Evolutionary conservation across 805 yeast species (phyloP).

Genomic region (Candida chilensis): DNA sequence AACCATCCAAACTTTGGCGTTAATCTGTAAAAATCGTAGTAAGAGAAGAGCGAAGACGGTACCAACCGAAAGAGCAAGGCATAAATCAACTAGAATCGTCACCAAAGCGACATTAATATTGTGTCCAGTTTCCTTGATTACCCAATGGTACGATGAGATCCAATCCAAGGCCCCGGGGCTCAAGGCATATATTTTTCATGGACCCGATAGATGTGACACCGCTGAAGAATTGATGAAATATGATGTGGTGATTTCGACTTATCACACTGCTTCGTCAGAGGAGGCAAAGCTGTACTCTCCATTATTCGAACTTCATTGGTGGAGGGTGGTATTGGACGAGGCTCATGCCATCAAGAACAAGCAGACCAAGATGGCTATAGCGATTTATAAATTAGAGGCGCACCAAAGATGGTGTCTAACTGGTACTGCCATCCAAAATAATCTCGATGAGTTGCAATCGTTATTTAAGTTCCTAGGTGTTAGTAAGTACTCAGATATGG

Average conservation of each 20-base stretch:
- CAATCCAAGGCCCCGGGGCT: constrained; percentile 21
- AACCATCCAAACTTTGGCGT: constrained; percentile 68
- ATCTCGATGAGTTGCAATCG: constrained; percentile 42
- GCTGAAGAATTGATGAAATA: constrained; percentile 7
- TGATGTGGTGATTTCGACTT: constrained; percentile 25
- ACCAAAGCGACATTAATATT: constrained; percentile 24
- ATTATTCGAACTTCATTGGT: constrained; percentile 22
- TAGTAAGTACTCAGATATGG: constrained; percentile 5
- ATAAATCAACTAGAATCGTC: constrained; percentile 2
- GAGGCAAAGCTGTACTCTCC: constrained; percentile 8
- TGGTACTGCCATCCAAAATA: constrained; percentile 60
- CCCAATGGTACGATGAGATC: constrained; percentile 32
- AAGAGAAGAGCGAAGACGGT: neutral
- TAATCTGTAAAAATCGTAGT: constrained; percentile 27
- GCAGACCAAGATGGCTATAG: constrained; percentile 33
- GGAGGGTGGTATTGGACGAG: constrained; percentile 54
- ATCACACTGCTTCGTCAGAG: constrained; percentile 11
- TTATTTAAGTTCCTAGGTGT: constrained; percentile 25
- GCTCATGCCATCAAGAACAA: constrained; percentile 54
- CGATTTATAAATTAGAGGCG: constrained; percentile 30
- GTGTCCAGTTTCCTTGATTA: constrained; percentile 28
- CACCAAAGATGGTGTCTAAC: constrained; percentile 48
- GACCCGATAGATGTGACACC: constrained; percentile 9
- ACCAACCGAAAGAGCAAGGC: constrained; percentile 1
- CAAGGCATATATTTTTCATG: constrained; percentile 17